Percentiles rank a stretch among this genome's conserved stretches.
Conservation (phyloP, 306 rosid species). For the Abrus precatorius region DNA sequence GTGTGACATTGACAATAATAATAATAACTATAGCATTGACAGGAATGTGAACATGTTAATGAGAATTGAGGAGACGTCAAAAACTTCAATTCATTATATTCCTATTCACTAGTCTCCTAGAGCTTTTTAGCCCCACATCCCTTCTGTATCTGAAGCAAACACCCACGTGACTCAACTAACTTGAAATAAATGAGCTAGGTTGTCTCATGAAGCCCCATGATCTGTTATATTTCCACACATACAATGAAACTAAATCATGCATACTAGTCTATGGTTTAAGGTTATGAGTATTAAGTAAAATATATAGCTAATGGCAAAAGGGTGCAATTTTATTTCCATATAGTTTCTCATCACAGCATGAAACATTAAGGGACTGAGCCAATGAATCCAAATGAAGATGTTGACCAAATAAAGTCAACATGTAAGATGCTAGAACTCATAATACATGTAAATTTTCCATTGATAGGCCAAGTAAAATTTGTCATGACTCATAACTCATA, state of each 20-base stretch:
- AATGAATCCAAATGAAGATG: neutral
- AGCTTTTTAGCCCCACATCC: slow-evolving; percentile 23
- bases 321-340: neutral
- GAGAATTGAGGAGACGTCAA: slow-evolving; percentile 17
- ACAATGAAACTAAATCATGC: slow-evolving; percentile 23
- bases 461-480: neutral
- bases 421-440: too few relatives aligned
- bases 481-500: neutral
- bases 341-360: neutral
- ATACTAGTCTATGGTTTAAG: neutral
- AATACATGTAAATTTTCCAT: neutral
- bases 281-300: neutral
- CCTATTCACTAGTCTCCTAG: slow-evolving; percentile 17
- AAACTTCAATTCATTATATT: slow-evolving; percentile 13
- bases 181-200: slow-evolving; percentile 33
- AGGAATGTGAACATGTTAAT: slow-evolving; percentile 40
- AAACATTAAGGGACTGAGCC: neutral
- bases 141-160: slow-evolving; percentile 17
- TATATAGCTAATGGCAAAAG: neutral
- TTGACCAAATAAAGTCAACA: neutral
- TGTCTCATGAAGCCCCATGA: slow-evolving; percentile 28
- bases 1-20: slow-evolving; percentile 36
- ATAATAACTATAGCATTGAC: neutral
- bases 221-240: slow-evolving; percentile 5
- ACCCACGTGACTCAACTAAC: slow-evolving; percentile 50